Percentiles rank a stretch among this genome's conserved stretches.
phyloP scores from a whole-genome alignment of 208 protist genomes.

The Trypanosoma vivax region DNA sequence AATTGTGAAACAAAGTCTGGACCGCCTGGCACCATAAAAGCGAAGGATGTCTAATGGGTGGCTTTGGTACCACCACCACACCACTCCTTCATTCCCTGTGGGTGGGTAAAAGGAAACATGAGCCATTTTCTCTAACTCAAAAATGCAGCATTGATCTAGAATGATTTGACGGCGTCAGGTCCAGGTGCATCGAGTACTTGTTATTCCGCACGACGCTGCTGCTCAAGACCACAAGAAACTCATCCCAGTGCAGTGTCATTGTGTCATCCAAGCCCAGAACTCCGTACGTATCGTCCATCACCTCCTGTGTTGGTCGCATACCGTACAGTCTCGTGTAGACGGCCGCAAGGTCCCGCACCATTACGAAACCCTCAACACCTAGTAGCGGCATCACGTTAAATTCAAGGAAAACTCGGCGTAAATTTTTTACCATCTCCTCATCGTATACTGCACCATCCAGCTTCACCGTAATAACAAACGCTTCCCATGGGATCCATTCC shows the following conservation, averaged over 20 bases:
- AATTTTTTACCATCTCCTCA: constrained; percentile 20
- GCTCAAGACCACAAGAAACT: constrained; percentile 73
- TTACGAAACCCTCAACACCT: constrained; percentile 38
- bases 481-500: constrained; percentile 41
- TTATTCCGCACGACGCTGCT: constrained; percentile 22
- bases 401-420: constrained; percentile 48
- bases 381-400: constrained; percentile 46
- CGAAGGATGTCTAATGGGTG: too few relatives aligned
- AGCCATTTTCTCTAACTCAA: too few relatives aligned
- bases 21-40: too few relatives aligned
- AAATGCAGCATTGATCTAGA: constrained; percentile 17
- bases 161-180: constrained; percentile 16
- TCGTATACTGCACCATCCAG: constrained; percentile 47
- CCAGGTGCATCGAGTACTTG: constrained; percentile 3
- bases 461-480: constrained; percentile 53
- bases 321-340: constrained; percentile 40
- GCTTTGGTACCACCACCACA: too few relatives aligned
- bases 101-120: too few relatives aligned
- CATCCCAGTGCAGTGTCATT: constrained; percentile 68
- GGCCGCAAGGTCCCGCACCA: constrained; percentile 34
- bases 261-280: constrained; percentile 35
- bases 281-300: constrained; percentile 22
- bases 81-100: too few relatives aligned
- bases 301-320: constrained; percentile 15
- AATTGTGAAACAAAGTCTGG: too few relatives aligned